Base-by-base conservation (phyloP, 352 stramenopile species). In the Phytophthora uliginosa region DNA sequence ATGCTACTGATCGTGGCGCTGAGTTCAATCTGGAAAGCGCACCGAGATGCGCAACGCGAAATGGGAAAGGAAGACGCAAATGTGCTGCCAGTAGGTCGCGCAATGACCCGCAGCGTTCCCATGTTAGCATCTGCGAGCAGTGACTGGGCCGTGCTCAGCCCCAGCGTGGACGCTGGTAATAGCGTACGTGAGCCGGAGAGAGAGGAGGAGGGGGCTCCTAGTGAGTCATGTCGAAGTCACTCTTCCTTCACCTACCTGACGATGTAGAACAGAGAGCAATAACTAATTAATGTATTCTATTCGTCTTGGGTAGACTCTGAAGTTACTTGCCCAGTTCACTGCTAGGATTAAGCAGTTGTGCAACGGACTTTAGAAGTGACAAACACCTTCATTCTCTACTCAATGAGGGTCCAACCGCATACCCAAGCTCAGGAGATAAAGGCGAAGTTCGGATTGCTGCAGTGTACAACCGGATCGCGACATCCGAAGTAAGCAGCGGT, bases 71-170 rank as follows among this genome's bases (percentile, higher is more conserved):
- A 60, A 64, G 50, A 72, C 10, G 8, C 8, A 7, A 70, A 45
- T 22, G n/a, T 55, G 18, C n/a, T 26, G n/a, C 33, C 22, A 20
- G 3, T 24, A 56, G 20, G 61, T 18, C 54, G 67, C 20, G 20
- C 61, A 7, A 66, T 74, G 60, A 71, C 54, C 24, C 67, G 54
- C 20, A 71, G 67, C 22, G 36, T 74, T 22, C 40, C 60, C 17
- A 74, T 74, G 66, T 42, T 74, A 47, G 51, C 59, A 18, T 73
- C 66, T 9, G 62, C 59, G 51, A 73, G 66, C 36, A 55, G 60
- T 3, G 67, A 74, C 10, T 71, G 40, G 34, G 56, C 47, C 3
- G 36, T 45, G 20, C 45, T 74, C 53, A 74, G 67, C 24, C 61
- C 61, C 26, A 62, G 61, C 6, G 15, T 69, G 13, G 59, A 63